These are phyloP conservation scores for Chiua virens DNA, from an alignment of 768 basidiomycete species.

Conservation along the genomic window DNA sequence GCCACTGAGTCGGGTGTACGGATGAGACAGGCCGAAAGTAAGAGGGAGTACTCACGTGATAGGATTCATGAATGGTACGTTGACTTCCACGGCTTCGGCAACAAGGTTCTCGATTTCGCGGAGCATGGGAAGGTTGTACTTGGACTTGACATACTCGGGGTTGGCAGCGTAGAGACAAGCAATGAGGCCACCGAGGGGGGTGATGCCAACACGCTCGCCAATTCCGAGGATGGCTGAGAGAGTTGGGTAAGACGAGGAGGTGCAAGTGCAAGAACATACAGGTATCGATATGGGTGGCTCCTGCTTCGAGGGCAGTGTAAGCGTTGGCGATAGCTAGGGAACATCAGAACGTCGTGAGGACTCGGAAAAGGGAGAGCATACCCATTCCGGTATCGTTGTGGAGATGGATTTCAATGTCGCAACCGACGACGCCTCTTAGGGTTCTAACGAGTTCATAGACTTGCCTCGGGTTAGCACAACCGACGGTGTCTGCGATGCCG, in stretches of 20 bases:
- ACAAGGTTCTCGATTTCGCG: conserved; percentile 99
- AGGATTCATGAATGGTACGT: conserved; percentile 96
- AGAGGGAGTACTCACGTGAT: conserved; percentile 59
- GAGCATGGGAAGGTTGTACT: conserved; percentile 97
- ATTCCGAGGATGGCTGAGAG: conserved; percentile 87
- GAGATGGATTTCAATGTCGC: conserved; percentile 97
- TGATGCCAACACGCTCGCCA: conserved; percentile 98
- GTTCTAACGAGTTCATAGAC: conserved; percentile 98
- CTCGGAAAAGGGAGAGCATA: conserved; percentile 30
- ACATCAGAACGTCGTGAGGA: conserved; percentile 7
- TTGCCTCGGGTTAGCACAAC: conserved; percentile 97
- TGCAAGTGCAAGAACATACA: conserved; percentile 49
- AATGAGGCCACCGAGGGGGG: conserved; percentile 93
- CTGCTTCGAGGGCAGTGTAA: conserved; percentile 96
- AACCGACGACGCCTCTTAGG: conserved; percentile 90
- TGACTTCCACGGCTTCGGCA: conserved; percentile 97
- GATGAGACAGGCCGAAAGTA: not conserved
- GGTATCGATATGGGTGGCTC: conserved; percentile 98
- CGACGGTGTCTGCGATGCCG: conserved; percentile 98
- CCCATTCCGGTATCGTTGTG: conserved; percentile 99
- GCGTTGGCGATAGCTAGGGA: conserved; percentile 91
- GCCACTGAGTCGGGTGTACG: conserved; percentile 54
- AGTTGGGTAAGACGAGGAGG: not conserved
- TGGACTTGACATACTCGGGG: conserved; percentile 98
- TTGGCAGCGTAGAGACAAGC: conserved; percentile 96